A percentile compares a stretch with the other conserved stretches of the same genome.
phyloP scores from a whole-genome alignment of 768 basidiomycete species.

The Russula abietina region DNA sequence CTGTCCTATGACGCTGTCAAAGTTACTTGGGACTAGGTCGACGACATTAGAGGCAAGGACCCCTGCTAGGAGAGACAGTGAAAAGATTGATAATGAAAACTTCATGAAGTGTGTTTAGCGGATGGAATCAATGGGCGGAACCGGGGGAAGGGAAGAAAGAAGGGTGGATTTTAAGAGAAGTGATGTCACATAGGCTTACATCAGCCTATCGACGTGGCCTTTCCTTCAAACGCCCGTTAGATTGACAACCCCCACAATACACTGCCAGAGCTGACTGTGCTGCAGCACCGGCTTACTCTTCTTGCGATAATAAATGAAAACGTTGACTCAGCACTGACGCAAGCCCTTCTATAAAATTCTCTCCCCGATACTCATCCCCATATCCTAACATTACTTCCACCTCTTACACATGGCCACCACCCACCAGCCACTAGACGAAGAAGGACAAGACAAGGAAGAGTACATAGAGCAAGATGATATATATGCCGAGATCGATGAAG shows the following conservation, averaged over 20 bases:
- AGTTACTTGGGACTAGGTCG: slow-evolving; percentile 69
- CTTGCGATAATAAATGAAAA: neutral
- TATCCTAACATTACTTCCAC: neutral
- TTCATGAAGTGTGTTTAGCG: slow-evolving; percentile 44
- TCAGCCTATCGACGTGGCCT: slow-evolving; percentile 6
- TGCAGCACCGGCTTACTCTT: neutral
- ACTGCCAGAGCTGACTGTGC: neutral
- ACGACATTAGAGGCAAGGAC: slow-evolving; percentile 76
- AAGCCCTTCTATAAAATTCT: slow-evolving; percentile 2
- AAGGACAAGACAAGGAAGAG: slow-evolving; percentile 1
- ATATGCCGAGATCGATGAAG: slow-evolving; percentile 61
- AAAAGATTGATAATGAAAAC: slow-evolving; percentile 49
- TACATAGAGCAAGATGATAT: slow-evolving; percentile 66
- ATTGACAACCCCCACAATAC: neutral
- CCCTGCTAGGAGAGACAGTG: slow-evolving; percentile 48
- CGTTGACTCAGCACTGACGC: slow-evolving; percentile 15
- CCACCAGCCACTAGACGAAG: slow-evolving; percentile 3
- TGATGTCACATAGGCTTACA: slow-evolving; percentile 10
- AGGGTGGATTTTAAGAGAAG: neutral
- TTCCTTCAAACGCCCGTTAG: too few species aligned
- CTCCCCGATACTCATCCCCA: neutral
- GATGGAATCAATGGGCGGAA: neutral
- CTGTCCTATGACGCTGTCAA: slow-evolving; percentile 67
- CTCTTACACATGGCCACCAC: slow-evolving; percentile 11
- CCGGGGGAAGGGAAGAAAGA: neutral